Evolutionary conservation across 2,329 filamentous ascomycete genomes (phyloP), one percentile per base, ranked within the genome.

Genomic region (Gremmenia infestans): DNA sequence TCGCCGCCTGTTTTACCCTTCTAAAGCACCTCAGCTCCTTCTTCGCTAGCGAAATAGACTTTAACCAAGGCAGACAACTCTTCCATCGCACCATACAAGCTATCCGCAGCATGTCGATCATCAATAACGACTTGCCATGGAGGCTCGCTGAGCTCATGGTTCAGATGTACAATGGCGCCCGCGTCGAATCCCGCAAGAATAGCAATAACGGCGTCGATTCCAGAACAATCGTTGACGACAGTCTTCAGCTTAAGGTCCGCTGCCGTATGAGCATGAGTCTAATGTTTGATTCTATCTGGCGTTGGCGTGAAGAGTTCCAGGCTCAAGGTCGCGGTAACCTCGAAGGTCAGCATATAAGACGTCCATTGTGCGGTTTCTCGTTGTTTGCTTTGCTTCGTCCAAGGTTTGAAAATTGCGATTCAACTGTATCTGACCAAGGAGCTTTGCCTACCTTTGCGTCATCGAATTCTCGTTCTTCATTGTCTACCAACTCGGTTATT

Each of bases 211-310:
- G 52, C 17, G 73, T 53, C 22, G 61, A 66, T 28, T 37, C 40
- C 8, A 52, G 52, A 54, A 58, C 67, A 42, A 48, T 71, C 32
- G 64, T 87, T 43, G 87, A 91, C 64, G 86, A 89, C 63, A 87
- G 81, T 58, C 74, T 93, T 45, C 87, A 91, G 68, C 79, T 94
- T 49, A 90, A 91, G 68, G 87, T 93, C n/a, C 82, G 89, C 50
- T 91, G 88, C 65, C 80, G 89, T 23, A 89, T 91, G 77, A 92
- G 88, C 71, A 90, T 93, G 85, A 91, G 87, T 70, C 80, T 92
- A 14, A 85, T 94, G 1, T 93, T 89, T 66, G 89, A 94, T 72
- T 89, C 87, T 12, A 88, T 91, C 50, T 93, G 89, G 89, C 81
- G 89, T 60, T 94, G 89, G 89, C 81, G 89, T 63, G 87, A 90